Evolutionary conservation across 805 yeast genomes (phyloP).

Genomic region (Teunomyces gatunensis): DNA sequence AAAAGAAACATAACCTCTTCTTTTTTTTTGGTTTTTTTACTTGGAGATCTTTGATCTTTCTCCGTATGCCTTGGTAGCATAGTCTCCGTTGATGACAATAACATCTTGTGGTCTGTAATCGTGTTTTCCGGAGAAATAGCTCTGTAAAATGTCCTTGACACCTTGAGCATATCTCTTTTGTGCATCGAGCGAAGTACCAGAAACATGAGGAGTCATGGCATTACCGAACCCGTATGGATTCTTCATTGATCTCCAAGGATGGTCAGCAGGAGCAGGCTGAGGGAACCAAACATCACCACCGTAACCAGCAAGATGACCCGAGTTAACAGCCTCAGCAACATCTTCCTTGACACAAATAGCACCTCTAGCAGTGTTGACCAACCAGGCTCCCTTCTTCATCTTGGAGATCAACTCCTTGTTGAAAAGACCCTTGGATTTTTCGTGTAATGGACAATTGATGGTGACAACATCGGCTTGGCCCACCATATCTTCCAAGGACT

Average conservation of each 20-base stretch:
- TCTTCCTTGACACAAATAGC: slow-evolving; percentile 73
- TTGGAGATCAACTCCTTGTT: slow-evolving; percentile 63
- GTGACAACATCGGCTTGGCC: slow-evolving; percentile 70
- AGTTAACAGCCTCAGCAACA: slow-evolving; percentile 67
- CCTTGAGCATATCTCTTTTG: slow-evolving; percentile 74
- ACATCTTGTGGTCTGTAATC: slow-evolving; percentile 78
- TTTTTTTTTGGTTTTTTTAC: neutral
- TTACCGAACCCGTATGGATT: slow-evolving; percentile 72
- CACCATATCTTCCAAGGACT: slow-evolving; percentile 61
- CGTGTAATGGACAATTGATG: slow-evolving; percentile 75
- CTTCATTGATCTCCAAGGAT: slow-evolving; percentile 72
- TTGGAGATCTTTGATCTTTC: slow-evolving; percentile 18
- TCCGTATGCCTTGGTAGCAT: slow-evolving; percentile 75
- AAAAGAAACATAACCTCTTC: neutral
- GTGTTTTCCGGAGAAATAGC: slow-evolving; percentile 57
- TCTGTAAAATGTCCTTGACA: slow-evolving; percentile 59
- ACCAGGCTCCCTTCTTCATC: slow-evolving; percentile 15
- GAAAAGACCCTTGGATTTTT: slow-evolving; percentile 63
- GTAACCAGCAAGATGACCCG: slow-evolving; percentile 72
- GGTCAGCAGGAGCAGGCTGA: slow-evolving; percentile 78
- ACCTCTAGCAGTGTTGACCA: slow-evolving; percentile 39
- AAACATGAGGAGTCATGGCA: slow-evolving; percentile 82
- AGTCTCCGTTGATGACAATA: slow-evolving; percentile 67
- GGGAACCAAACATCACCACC: slow-evolving; percentile 87
- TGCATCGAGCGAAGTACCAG: slow-evolving; percentile 80